These are phyloP conservation scores for Afroboletus lepidellus DNA, from an alignment of 1,284 basidiomycete species.

Conservation along the genomic window DNA sequence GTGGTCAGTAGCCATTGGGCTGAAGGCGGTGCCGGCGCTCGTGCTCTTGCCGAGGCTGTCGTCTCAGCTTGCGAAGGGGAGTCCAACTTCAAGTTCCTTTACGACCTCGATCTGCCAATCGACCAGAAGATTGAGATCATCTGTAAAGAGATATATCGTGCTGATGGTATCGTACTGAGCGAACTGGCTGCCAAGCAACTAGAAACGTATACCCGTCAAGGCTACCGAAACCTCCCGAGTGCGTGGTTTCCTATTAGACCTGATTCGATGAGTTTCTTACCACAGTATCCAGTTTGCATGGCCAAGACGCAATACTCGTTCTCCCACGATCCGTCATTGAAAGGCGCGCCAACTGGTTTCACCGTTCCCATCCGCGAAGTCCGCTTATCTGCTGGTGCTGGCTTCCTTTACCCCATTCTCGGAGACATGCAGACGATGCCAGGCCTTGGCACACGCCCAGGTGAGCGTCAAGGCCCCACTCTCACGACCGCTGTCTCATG, in stretches of 20 bases:
- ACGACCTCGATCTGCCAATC: conserved; percentile 82
- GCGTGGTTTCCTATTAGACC: conserved; percentile 31
- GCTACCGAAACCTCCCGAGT: conserved; percentile 81
- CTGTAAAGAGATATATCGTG: conserved; percentile 87
- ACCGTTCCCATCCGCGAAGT: conserved; percentile 92
- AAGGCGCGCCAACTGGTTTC: conserved; percentile 89
- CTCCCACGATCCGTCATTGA: conserved; percentile 90
- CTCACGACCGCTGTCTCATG: conserved; percentile 17
- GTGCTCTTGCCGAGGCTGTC: conserved; percentile 85
- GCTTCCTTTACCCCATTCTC: conserved; percentile 93
- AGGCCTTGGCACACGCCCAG: conserved; percentile 90
- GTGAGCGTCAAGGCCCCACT: conserved; percentile 37
- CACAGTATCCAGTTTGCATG: conserved; percentile 74
- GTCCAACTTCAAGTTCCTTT: conserved; percentile 87
- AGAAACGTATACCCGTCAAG: conserved; percentile 90
- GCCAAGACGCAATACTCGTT: conserved; percentile 98
- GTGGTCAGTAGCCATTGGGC: conserved; percentile 98
- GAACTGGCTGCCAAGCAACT: conserved; percentile 85
- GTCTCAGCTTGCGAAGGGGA: conserved; percentile 81
- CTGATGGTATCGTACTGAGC: conserved; percentile 84
- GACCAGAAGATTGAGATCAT: conserved; percentile 88
- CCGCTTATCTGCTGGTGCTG: conserved; percentile 88
- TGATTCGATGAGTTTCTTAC: conserved; percentile 6
- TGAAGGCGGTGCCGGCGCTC: conserved; percentile 85
- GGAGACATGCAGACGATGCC: conserved; percentile 99